These are phyloP conservation scores for Carex cristatella DNA, from an alignment of 176 grass and related monocot species.

Conservation along the genomic window DNA sequence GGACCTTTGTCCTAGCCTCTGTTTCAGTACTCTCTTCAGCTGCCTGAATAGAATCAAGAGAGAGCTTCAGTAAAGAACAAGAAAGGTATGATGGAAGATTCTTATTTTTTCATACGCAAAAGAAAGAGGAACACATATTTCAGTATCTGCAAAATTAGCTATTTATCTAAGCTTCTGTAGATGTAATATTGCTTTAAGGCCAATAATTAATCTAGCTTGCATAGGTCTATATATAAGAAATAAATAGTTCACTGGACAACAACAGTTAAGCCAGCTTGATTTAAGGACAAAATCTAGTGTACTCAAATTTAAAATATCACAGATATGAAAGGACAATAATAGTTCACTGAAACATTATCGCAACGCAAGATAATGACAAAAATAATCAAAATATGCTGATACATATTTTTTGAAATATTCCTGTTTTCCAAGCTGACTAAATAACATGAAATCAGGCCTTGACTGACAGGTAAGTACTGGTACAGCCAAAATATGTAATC, in stretches of 20 bases:
- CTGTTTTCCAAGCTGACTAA: background rate
- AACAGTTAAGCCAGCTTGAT: background rate
- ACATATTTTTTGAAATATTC: background rate
- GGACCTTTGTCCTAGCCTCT: conserved; percentile 80
- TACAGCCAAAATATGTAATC: background rate
- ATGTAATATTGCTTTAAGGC: background rate
- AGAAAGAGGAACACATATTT: background rate
- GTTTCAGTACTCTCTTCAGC: conserved; percentile 71
- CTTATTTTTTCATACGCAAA: background rate
- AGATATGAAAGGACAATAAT: background rate
- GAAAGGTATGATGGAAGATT: background rate
- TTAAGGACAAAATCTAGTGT: background rate
- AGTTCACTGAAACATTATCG: background rate
- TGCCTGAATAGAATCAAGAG: conserved; percentile 37
- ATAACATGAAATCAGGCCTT: background rate
- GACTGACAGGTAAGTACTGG: background rate
- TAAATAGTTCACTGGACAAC: background rate
- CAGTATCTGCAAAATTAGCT: background rate
- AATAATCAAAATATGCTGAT: background rate
- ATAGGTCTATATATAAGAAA: background rate
- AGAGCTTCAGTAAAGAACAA: background rate
- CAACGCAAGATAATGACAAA: background rate
- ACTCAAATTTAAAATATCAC: background rate
- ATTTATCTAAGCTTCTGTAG: background rate
- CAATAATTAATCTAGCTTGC: conserved; percentile 1